A percentile compares a stretch with the other conserved stretches of the same genome.
Conservation (phyloP, 345 rosid genomes). For the Abelmoschus esculentus region DNA sequence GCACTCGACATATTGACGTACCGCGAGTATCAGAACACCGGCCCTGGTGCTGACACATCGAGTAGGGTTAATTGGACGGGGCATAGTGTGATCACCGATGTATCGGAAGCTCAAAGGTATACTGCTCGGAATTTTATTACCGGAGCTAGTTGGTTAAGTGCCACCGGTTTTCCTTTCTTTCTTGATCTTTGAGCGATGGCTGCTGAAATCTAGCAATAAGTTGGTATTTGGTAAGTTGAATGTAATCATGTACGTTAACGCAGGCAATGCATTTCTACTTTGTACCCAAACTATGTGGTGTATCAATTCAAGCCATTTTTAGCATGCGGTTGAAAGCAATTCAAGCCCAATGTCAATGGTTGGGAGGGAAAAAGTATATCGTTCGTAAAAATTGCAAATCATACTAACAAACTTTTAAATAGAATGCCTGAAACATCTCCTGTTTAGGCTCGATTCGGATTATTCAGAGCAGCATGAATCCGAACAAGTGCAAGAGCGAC, state of each 20-base stretch:
- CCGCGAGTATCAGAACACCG: conserved; percentile 54
- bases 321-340: not conserved
- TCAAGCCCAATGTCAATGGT: not conserved
- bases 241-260: not conserved
- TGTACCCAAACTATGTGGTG: not conserved
- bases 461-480: conserved; percentile 12
- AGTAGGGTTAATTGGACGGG: conserved; percentile 59
- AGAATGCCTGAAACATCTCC: conserved; percentile 50
- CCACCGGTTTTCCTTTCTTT: conserved; percentile 62
- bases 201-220: not conserved
- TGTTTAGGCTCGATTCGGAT: conserved; percentile 36
- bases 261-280: not conserved
- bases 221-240: not conserved
- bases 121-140: conserved; percentile 51
- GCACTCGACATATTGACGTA: conserved; percentile 56
- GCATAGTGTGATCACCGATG: conserved; percentile 32
- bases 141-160: conserved; percentile 43
- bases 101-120: conserved; percentile 29
- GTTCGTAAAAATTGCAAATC: conserved; percentile 2
- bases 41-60: conserved; percentile 45
- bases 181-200: conserved; percentile 30
- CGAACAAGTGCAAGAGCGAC: conserved; percentile 2
- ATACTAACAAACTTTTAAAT: conserved; percentile 29
- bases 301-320: not conserved
- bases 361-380: conserved; percentile 22